These are phyloP conservation scores for Laguncularia racemosa DNA, from an alignment of 345 rosid genomes.

Conservation along the genomic window DNA sequence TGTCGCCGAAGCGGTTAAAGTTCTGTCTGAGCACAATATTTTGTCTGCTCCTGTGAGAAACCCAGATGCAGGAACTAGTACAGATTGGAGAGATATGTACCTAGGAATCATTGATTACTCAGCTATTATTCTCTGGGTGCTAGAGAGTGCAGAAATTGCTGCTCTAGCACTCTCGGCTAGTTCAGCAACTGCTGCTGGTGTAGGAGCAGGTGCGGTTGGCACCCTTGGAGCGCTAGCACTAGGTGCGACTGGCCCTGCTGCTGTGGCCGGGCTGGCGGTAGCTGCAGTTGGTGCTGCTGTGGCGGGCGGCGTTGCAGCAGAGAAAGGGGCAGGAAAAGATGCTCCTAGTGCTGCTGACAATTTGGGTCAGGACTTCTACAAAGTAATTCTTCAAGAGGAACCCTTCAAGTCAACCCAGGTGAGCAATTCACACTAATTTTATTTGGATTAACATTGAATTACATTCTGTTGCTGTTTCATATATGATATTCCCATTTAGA, in stretches of 20 bases:
- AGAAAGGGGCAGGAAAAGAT: conserved; percentile 53
- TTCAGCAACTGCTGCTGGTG: conserved; percentile 69
- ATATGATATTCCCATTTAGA: too few relatives aligned
- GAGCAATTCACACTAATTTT: conserved; percentile 8
- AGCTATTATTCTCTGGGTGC: conserved; percentile 67
- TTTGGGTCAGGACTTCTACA: conserved; percentile 70
- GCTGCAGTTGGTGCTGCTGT: conserved; percentile 89
- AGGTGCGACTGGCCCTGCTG: conserved; percentile 66
- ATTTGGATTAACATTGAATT: too few relatives aligned
- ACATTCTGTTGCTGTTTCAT: too few relatives aligned
- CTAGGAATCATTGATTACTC: conserved; percentile 78
- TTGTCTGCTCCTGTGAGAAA: conserved; percentile 75
- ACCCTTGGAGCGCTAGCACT: conserved; percentile 70
- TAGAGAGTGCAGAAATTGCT: conserved; percentile 74
- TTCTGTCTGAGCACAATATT: conserved; percentile 66
- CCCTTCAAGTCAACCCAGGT: conserved; percentile 82
- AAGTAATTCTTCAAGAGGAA: conserved; percentile 71
- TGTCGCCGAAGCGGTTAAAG: conserved; percentile 63
- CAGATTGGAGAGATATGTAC: conserved; percentile 70
- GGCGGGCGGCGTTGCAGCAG: conserved; percentile 65
- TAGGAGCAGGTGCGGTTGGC: conserved; percentile 70
- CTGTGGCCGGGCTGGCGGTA: conserved; percentile 55
- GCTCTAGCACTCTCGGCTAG: conserved; percentile 65
- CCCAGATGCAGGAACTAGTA: conserved; percentile 29
- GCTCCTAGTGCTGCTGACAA: conserved; percentile 61